These are phyloP conservation scores for Populus tremula DNA, from an alignment of 345 rosid species.

Conservation along the genomic window DNA sequence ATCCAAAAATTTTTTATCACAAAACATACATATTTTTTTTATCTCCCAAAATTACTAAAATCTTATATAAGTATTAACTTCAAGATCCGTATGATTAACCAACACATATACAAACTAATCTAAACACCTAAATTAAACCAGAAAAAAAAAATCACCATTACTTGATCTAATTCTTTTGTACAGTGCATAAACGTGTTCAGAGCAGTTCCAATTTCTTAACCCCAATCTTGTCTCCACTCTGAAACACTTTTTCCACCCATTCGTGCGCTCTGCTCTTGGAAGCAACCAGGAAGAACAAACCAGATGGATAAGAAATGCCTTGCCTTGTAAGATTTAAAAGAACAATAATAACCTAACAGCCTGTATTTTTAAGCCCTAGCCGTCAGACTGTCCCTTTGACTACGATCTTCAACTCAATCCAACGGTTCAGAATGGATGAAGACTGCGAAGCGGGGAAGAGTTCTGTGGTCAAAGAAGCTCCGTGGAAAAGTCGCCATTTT, in stretches of 20 bases:
- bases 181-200: no score
- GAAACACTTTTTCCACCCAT: background rate
- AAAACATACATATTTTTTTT: no score
- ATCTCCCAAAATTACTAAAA: rapidly evolving
- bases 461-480: slow-evolving; percentile 12
- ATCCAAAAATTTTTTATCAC: no score
- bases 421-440: background rate
- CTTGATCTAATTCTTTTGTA: no score
- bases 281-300: background rate
- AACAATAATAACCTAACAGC: background rate
- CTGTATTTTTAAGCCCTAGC: background rate
- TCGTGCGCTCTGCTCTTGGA: background rate
- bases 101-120: rapidly evolving
- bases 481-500: slow-evolving; percentile 24
- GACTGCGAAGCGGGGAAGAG: background rate
- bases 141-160: no score
- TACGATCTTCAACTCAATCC: background rate
- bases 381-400: background rate
- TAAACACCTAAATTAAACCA: rapidly evolving
- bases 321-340: background rate
- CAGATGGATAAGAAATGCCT: background rate
- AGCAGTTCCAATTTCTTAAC: background rate
- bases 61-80: no score
- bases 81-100: rapidly evolving
- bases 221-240: no score